Evolutionary conservation across 345 rosid species (phyloP).

Genomic region (Toxicodendron radicans): DNA sequence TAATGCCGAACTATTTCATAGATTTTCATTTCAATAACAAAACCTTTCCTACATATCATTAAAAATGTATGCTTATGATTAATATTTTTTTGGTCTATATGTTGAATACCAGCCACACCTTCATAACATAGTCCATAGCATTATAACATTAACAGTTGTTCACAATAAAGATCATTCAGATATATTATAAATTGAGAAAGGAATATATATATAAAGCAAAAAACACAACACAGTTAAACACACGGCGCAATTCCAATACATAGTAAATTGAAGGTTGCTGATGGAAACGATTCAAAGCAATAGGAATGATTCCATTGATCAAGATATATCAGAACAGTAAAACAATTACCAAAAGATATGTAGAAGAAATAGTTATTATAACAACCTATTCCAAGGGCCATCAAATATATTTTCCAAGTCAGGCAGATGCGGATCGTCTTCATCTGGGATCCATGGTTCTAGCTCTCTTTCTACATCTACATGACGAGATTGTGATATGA

Average conservation of each 20-base stretch:
- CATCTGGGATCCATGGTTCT: slow-evolving; percentile 85
- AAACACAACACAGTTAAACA: too few relatives aligned
- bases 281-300: not conserved
- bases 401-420: slow-evolving; percentile 77
- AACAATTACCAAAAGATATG: not conserved
- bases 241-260: too few relatives aligned
- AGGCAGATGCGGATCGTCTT: slow-evolving; percentile 56
- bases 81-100: too few relatives aligned
- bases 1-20: not conserved
- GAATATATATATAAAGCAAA: too few relatives aligned
- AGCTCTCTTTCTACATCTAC: slow-evolving; percentile 75
- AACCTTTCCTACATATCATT: not conserved
- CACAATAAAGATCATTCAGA: too few relatives aligned
- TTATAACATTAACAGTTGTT: too few relatives aligned
- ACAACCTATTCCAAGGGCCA: slow-evolving; percentile 62
- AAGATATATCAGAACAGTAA: too few relatives aligned
- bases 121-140: too few relatives aligned
- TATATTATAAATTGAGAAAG: too few relatives aligned
- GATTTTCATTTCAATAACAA: not conserved
- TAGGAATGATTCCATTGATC: not conserved
- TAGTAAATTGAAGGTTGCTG: too few relatives aligned
- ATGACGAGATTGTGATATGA: slow-evolving; percentile 61
- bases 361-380: slow-evolving; percentile 15
- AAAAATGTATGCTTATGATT: too few relatives aligned
- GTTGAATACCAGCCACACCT: too few relatives aligned